Evolutionary conservation across 495 filamentous ascomycete genomes (phyloP).

Genomic region (Aspergillus steynii): DNA sequence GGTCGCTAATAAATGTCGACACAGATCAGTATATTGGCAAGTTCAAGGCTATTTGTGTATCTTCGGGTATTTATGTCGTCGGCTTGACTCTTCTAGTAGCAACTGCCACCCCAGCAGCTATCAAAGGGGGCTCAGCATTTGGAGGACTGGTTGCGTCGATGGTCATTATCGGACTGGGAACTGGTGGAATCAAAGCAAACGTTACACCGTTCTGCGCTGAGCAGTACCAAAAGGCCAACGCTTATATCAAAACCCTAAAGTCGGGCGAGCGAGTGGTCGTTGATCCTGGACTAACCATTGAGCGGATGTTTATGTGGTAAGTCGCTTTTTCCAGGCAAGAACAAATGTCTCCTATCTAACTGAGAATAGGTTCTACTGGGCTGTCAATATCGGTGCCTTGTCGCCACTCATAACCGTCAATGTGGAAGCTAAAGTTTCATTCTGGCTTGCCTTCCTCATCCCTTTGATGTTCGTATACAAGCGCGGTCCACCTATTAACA

Average conservation of each 20-base stretch:
- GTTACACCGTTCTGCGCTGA: constrained; percentile 52
- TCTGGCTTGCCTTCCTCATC: constrained; percentile 61
- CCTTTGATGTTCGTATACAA: constrained; percentile 19
- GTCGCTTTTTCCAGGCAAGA: not conserved
- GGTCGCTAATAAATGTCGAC: too few species aligned
- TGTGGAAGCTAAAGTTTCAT: constrained; percentile 50
- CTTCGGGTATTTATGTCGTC: too few species aligned
- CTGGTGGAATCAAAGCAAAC: constrained; percentile 57
- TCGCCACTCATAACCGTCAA: constrained; percentile 30
- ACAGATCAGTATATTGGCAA: too few species aligned
- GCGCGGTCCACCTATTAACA: too few species aligned
- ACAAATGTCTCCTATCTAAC: not conserved
- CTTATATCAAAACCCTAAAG: constrained; percentile 36
- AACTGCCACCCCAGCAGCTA: too few species aligned
- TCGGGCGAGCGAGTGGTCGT: constrained; percentile 61
- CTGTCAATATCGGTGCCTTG: constrained; percentile 45
- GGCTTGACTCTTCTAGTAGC: too few species aligned
- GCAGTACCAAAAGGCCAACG: constrained; percentile 42
- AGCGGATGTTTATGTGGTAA: constrained; percentile 31
- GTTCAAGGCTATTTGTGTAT: too few species aligned
- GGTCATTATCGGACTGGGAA: constrained; percentile 25
- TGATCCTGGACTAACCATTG: constrained; percentile 58
- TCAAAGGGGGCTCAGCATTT: too few species aligned
- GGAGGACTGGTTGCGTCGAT: too few species aligned
- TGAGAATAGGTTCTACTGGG: constrained; percentile 23